A percentile compares a stretch with the other conserved stretches of the same genome.
These are phyloP conservation scores for Ganoderma meredithae DNA, from an alignment of 1,284 basidiomycete species.

Conservation along the genomic window DNA sequence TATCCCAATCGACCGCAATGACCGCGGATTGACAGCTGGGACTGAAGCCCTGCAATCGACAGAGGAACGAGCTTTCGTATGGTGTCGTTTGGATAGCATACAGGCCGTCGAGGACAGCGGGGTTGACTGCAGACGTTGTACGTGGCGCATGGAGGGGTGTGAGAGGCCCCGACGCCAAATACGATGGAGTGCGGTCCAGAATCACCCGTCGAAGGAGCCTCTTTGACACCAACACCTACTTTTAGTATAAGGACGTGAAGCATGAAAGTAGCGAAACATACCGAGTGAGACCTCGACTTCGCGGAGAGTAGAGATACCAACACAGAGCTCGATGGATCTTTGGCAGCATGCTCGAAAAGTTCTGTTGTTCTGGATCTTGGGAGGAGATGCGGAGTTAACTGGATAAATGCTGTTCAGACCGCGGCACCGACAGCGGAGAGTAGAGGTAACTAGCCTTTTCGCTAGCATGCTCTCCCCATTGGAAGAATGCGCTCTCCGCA, in stretches of 20 bases:
- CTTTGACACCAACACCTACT: constrained; percentile 16
- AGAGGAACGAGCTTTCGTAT: constrained; percentile 68
- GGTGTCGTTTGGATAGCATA: constrained; percentile 64
- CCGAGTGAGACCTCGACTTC: constrained; percentile 25
- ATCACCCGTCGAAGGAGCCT: constrained; percentile 32
- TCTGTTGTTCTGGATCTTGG: constrained; percentile 15
- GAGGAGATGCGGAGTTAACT: constrained; percentile 14
- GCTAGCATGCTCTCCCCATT: constrained; percentile 24
- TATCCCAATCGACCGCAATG: constrained; percentile 76
- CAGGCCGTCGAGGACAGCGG: constrained; percentile 59
- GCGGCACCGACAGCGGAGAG: not conserved
- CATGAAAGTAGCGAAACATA: not conserved
- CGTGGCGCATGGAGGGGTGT: constrained; percentile 32
- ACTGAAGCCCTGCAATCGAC: constrained; percentile 57
- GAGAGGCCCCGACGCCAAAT: constrained; percentile 20
- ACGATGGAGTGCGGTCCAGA: constrained; percentile 21
- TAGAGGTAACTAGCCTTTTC: constrained; percentile 24
- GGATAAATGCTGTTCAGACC: not conserved
- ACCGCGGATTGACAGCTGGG: constrained; percentile 21
- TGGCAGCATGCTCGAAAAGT: not conserved
- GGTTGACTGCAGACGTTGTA: constrained; percentile 40
- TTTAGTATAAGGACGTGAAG: not conserved
- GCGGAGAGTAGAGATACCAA: constrained; percentile 9
- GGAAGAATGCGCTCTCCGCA: constrained; percentile 29
- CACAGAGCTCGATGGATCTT: not conserved